Conservation (phyloP, 139 green algal species). For the Limnomonas spitsbergensis region DNA sequence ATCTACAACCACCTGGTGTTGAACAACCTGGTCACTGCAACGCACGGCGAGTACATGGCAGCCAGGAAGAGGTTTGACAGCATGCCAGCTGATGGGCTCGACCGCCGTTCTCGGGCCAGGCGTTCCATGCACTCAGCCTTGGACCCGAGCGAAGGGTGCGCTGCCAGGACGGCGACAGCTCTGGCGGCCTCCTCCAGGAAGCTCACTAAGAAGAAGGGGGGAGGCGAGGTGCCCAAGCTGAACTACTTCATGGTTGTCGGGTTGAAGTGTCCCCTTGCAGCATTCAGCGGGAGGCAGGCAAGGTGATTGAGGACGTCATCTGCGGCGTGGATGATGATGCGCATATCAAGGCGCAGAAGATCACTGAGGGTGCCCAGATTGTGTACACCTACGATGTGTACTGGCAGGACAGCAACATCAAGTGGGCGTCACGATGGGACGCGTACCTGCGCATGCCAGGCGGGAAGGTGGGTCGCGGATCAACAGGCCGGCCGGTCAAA, state of each 20-base stretch:
- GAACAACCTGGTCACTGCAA: constrained; percentile 77
- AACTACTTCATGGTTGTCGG: constrained; percentile 38
- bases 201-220: not conserved
- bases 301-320: constrained; percentile 57
- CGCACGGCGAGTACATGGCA: constrained; percentile 72
- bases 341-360: constrained; percentile 47
- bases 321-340: constrained; percentile 56
- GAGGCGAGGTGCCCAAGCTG: not conserved
- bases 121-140: not conserved
- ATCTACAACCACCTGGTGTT: constrained; percentile 96
- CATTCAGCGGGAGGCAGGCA: constrained; percentile 60
- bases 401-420: constrained; percentile 78
- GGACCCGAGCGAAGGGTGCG: not conserved
- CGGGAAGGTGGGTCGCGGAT: constrained; percentile 53
- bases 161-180: not conserved
- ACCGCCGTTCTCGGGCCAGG: not conserved
- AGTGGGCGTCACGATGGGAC: constrained; percentile 92
- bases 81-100: not conserved
- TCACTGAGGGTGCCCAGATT: constrained; percentile 72
- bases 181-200: not conserved
- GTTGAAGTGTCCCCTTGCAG: constrained; percentile 87
- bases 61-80: constrained; percentile 26
- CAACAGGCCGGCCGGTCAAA: no score
- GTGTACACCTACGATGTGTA: constrained; percentile 90
- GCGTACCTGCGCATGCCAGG: constrained; percentile 92